Evolutionary conservation across 108 stramenopile species (phyloP), one percentile per base, ranked within the genome.

Genomic region (Schizochytrium sp.): DNA sequence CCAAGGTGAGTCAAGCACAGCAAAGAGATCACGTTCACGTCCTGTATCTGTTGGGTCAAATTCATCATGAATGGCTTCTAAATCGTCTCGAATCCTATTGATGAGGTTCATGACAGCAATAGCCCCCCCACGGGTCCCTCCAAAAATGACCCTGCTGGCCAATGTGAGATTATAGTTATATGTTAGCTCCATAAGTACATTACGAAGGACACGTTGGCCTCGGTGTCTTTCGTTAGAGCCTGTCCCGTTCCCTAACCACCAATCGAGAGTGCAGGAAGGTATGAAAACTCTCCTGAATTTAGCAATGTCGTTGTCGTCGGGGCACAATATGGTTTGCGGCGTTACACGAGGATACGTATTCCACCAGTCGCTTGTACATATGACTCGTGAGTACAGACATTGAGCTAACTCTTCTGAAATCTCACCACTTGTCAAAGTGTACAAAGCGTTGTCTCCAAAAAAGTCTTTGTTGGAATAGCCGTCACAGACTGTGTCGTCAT

Each of bases 341-440:
- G 76, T 83, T 47, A 83, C 53, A 38, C 53, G 50, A 5, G 47
- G 47, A 40, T 55, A 55, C 0, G 76, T n/a, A 53, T 42, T 28
- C 76, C 76, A 83, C 76, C 76, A 83, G 17, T 47, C n/a, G 76
- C 76, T 83, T 0, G 76, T 83, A 53, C 76, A 83, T 0, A 55
- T 40, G 12, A 69, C 64, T 38, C 64, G 64, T 44, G 64, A 69
- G 64, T 47, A 83, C 17, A 83, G 76, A 53, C 76, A 83, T n/a
- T 40, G 47, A 3, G 76, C 76, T 41, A 88, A 44, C 28, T 61
- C 59, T 69, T 88, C 87, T 2, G 57, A n/a, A 19, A 55, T n/a
- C 17, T 38, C 47, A 10, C 28, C 50, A 17, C 28, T n/a, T 5
- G 76, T 53, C 12, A 83, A 10, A 38, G 19, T 55, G 8, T 13